Base-by-base conservation (phyloP, 2,329 filamentous ascomycete species). In the Escovopsis sp. region DNA sequence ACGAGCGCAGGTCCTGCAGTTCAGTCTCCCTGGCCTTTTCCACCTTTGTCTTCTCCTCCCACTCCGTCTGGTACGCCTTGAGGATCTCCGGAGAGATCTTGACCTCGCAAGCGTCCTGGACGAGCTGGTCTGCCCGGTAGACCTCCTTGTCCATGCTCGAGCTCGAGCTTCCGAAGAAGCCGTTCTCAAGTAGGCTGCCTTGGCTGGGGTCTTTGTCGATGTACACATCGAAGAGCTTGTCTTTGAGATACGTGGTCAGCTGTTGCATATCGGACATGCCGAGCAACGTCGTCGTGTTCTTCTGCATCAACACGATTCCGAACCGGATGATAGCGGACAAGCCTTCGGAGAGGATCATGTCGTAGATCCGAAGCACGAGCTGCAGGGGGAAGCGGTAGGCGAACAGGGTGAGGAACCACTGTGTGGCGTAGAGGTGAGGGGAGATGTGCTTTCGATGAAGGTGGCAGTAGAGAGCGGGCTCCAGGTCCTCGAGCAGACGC, bases 401-500 rank as follows among this genome's bases (percentile, higher is more conserved):
- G 57, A 98, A 98, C n/a, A 98, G 72, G 0, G 91, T 98, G 40
- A 98, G 73, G 63, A 98, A 98, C 91, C 91, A 98, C 61, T 98
- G 91, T 0, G 91, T 98, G 37, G 91, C 91, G 58, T 98, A 98
- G 8, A 98, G 72, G 56, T 94, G 86, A 1, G 91, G 83, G 8
- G 83, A 83, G 43, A 98, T 91, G 49, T 85, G 81, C 43, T 84
- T 78, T 45, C 91, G 80, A 55, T 85, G 84, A 43, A 98, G 75
- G 61, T 98, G 91, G 58, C 89, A 95, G 63, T 94, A 95, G 6
- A 98, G 68, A 2, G 88, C 88, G 2, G 93, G 91, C 58, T 98
- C 89, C 36, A 89, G 70, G 53, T 98, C 91, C 63, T 98, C 91
- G 26, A 98, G 69, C 18, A 98, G 68, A 26, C 91, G 79, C 64